A percentile compares a stretch with the other conserved stretches of the same genome.
These are phyloP conservation scores for Rutstroemia sp. DNA, from an alignment of 2,329 filamentous ascomycete genomes.

Conservation along the genomic window DNA sequence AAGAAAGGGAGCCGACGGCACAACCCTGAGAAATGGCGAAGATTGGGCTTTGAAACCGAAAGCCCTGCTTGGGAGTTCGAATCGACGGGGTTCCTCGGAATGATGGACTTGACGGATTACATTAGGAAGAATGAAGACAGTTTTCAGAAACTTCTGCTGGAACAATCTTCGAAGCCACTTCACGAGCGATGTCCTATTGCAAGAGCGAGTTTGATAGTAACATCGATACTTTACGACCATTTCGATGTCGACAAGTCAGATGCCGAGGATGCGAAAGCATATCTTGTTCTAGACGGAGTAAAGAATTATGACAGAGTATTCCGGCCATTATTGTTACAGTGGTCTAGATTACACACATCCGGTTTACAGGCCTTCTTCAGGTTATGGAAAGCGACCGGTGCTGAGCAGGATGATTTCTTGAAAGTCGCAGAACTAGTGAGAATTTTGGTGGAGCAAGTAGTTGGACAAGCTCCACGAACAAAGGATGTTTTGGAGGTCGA, in stretches of 20 bases:
- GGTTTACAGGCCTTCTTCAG: conserved; percentile 83
- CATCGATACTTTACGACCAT: conserved; percentile 84
- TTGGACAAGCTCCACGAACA: conserved; percentile 72
- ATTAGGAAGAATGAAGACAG: conserved; percentile 85
- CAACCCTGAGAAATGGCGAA: conserved; percentile 86
- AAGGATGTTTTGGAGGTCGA: conserved; percentile 84
- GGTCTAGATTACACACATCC: conserved; percentile 83
- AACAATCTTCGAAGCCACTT: conserved; percentile 69
- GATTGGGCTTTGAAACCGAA: conserved; percentile 86
- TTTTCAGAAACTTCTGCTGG: conserved; percentile 85
- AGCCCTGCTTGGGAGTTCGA: conserved; percentile 82
- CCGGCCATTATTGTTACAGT: conserved; percentile 81
- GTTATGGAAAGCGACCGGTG: conserved; percentile 85
- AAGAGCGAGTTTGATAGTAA: conserved; percentile 78
- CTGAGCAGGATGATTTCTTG: conserved; percentile 78
- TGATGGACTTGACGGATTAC: conserved; percentile 97
- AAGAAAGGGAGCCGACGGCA: conserved; percentile 61
- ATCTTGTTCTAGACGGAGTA: conserved; percentile 64
- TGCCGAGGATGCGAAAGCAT: conserved; percentile 68
- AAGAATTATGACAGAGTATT: conserved; percentile 82
- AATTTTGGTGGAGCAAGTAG: conserved; percentile 82
- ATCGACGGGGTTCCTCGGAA: conserved; percentile 77
- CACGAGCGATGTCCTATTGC: conserved; percentile 79
- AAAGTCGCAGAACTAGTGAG: conserved; percentile 89
- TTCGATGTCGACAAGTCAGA: conserved; percentile 88